A percentile compares a stretch with the other conserved stretches of the same genome.
Evolutionary conservation across 352 stramenopile species (phyloP).

Genomic region (Blastocystis sp.): DNA sequence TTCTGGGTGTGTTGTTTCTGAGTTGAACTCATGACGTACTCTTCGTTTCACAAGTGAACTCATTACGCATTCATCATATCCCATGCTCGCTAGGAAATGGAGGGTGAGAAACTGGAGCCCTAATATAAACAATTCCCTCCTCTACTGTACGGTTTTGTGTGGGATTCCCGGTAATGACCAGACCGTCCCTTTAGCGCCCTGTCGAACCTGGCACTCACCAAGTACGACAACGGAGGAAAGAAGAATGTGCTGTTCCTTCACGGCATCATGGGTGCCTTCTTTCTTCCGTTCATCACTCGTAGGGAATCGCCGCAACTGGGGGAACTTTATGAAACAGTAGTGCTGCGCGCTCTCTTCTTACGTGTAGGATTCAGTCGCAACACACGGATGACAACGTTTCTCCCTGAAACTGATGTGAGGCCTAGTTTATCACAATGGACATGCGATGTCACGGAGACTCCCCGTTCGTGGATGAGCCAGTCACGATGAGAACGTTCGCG

Average conservation of each 20-base stretch:
- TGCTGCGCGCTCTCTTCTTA: neutral
- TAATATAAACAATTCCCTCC: too few species aligned
- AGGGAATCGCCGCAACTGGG: conserved; percentile 58
- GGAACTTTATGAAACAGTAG: conserved; percentile 66
- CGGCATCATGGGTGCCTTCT: conserved; percentile 56
- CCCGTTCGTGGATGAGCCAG: neutral
- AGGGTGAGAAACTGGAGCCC: too few species aligned
- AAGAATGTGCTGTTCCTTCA: conserved; percentile 52
- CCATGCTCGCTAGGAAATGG: too few species aligned
- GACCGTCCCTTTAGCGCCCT: neutral
- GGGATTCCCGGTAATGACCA: too few species aligned
- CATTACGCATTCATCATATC: too few species aligned
- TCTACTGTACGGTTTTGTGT: too few species aligned
- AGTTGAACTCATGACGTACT: too few species aligned
- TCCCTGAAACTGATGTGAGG: neutral
- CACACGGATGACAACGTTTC: conserved; percentile 46
- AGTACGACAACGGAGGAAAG: conserved; percentile 27
- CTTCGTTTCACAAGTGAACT: too few species aligned
- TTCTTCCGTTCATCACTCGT: neutral
- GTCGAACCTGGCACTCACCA: neutral
- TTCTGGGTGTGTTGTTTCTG: too few species aligned
- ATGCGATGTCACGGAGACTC: conserved; percentile 65
- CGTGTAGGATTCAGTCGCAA: conserved; percentile 12
- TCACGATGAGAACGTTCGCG: conserved; percentile 20
- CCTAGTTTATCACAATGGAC: conserved; percentile 60